Conservation (phyloP, 2,329 filamentous ascomycete genomes). For the Aspergillus chevalieri region DNA sequence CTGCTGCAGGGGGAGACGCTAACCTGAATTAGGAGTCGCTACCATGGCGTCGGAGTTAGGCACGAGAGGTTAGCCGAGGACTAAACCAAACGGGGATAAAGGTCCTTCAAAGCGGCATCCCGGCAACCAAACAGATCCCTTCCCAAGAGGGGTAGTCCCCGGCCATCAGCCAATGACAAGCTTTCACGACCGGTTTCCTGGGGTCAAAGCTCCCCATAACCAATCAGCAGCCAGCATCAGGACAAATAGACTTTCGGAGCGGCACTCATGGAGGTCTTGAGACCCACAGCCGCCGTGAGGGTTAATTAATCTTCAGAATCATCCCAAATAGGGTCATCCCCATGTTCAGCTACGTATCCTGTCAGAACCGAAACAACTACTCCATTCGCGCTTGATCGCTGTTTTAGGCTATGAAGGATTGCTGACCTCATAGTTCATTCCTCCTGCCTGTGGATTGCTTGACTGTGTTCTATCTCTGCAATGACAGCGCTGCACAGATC, state of each 20-base stretch:
- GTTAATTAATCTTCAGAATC: neutral
- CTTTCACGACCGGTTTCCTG: neutral
- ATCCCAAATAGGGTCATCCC: neutral
- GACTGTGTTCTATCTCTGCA: constrained; percentile 1
- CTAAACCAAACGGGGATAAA: constrained; percentile 2
- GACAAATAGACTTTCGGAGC: constrained; percentile 9
- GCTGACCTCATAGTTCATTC: neutral
- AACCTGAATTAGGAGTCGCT: neutral
- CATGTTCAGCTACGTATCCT: constrained; percentile 3
- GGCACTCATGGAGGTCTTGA: constrained; percentile 7
- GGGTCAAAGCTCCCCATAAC: constrained; percentile 1
- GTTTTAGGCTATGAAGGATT: too few species aligned
- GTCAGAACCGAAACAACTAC: neutral
- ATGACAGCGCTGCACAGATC: constrained; percentile 6
- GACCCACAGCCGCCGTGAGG: constrained; percentile 1
- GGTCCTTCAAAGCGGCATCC: constrained; percentile 6
- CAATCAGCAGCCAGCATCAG: constrained; percentile 1
- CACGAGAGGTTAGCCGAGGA: neutral
- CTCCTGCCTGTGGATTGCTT: neutral
- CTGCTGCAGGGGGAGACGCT: neutral
- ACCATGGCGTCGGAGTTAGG: constrained; percentile 1
- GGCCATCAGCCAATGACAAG: constrained; percentile 6
- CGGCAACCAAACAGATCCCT: constrained; percentile 12
- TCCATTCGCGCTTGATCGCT: neutral
- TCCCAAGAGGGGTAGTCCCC: constrained; percentile 3